A percentile compares a stretch with the other conserved stretches of the same genome.
These are phyloP conservation scores for Daedaleopsis nitida DNA, from an alignment of 768 basidiomycete species.

Conservation along the genomic window DNA sequence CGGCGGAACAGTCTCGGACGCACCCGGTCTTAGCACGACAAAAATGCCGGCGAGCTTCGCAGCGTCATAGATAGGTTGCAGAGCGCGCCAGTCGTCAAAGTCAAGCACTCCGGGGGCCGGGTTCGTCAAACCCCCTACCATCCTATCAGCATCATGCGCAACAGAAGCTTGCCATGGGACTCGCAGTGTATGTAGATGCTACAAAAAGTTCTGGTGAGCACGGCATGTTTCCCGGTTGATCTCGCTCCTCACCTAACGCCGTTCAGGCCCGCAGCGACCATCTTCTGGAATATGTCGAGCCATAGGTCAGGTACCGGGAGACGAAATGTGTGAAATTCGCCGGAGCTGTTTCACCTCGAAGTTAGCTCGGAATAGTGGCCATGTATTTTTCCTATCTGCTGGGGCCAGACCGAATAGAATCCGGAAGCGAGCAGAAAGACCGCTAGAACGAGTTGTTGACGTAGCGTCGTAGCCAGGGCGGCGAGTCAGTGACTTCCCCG, in stretches of 20 bases:
- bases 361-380: neutral
- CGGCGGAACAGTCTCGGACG: conserved; percentile 16
- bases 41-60: conserved; percentile 75
- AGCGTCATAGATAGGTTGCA: conserved; percentile 74
- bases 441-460: too few species aligned
- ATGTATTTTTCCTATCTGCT: too few species aligned
- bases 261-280: conserved; percentile 81
- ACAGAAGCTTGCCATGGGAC: neutral
- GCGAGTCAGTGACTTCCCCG: too few species aligned
- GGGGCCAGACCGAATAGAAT: too few species aligned
- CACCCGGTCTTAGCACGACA: conserved; percentile 78
- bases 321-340: conserved; percentile 84
- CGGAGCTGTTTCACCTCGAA: conserved; percentile 53
- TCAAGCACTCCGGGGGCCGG: conserved; percentile 76
- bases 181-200: conserved; percentile 70
- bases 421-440: too few species aligned
- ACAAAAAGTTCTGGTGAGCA: neutral
- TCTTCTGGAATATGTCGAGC: conserved; percentile 81
- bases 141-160: neutral
- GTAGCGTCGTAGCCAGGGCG: too few species aligned
- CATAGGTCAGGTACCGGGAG: conserved; percentile 79
- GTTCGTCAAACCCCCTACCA: conserved; percentile 61
- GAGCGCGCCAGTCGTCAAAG: conserved; percentile 67
- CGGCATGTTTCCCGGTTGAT: neutral
- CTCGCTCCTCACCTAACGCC: conserved; percentile 48